Conservation (phyloP, 306 rosid species). For the Cucurbita ficifolia region DNA sequence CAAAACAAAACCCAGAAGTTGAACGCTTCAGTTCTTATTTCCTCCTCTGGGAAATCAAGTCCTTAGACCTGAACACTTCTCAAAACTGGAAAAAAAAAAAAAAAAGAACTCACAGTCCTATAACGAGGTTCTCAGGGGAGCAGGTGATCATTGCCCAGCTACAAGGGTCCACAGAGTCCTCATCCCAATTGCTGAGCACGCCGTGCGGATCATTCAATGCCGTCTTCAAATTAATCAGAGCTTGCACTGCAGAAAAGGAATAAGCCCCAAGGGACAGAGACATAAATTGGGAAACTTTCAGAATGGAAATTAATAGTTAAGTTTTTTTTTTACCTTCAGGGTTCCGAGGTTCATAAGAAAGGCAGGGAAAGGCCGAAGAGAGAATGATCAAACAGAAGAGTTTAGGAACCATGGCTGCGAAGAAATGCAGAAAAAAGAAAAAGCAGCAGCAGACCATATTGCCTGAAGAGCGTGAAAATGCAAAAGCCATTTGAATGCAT, state of each 20-base stretch:
- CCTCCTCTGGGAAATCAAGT: no score
- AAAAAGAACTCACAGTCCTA: conserved; percentile 56
- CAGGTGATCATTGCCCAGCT: conserved; percentile 95
- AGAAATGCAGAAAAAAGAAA: conserved; percentile 1
- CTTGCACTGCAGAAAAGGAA: conserved; percentile 43
- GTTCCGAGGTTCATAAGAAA: conserved; percentile 72
- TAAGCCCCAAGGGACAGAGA: background rate
- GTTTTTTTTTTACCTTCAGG: conserved; percentile 49
- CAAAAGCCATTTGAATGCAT: background rate
- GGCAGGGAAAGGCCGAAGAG: conserved; percentile 15
- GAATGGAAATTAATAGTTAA: background rate
- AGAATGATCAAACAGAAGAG: background rate
- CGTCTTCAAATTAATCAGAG: conserved; percentile 43
- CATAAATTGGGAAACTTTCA: background rate
- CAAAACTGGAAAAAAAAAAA: background rate
- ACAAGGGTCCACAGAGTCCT: conserved; percentile 86
- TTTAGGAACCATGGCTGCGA: conserved; percentile 24
- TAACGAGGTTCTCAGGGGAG: conserved; percentile 52
- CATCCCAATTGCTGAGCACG: conserved; percentile 76
- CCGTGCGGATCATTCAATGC: conserved; percentile 64
- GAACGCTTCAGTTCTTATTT: background rate
- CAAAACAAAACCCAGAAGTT: background rate
- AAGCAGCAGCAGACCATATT: background rate
- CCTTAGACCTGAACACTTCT: background rate
- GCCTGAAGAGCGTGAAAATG: conserved; percentile 4